Evolutionary conservation across 495 filamentous ascomycete species (phyloP).

Genomic region (Clavariopsis aquatica): DNA sequence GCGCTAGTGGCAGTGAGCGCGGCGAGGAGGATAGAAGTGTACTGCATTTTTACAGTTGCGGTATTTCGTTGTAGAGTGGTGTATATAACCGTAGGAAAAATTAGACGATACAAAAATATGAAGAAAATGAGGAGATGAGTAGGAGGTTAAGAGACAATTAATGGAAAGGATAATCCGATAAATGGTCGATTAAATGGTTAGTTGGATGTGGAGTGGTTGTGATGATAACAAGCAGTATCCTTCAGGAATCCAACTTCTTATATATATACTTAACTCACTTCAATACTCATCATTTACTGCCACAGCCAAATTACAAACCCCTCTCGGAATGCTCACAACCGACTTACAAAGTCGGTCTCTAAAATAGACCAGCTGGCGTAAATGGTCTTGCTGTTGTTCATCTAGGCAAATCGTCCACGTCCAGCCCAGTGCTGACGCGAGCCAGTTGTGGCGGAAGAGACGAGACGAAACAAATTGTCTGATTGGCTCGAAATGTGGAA

Average conservation of each 20-base stretch:
- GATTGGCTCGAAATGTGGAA: not conserved
- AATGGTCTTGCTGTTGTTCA: not conserved
- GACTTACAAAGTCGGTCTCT: not conserved
- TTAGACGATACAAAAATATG: too few relatives aligned
- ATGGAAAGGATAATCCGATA: not conserved
- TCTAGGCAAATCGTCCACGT: not conserved
- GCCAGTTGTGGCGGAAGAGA: not conserved
- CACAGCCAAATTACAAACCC: not conserved
- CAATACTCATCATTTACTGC: not conserved
- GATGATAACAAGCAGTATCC: not conserved
- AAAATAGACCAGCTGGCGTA: not conserved
- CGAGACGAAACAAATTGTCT: not conserved
- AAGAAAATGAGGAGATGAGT: too few relatives aligned
- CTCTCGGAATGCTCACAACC: not conserved
- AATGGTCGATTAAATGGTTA: not conserved
- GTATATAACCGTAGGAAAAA: too few relatives aligned
- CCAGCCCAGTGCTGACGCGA: not conserved
- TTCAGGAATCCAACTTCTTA: not conserved
- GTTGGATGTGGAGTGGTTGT: not conserved
- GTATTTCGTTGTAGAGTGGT: too few relatives aligned
- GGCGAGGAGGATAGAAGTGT: constrained; percentile 6
- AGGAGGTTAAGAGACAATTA: too few relatives aligned
- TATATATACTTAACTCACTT: not conserved
- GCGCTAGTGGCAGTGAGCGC: constrained; percentile 4
- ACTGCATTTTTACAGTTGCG: constrained; percentile 15